A percentile compares a stretch with the other conserved stretches of the same genome.
phyloP scores from a whole-genome alignment of 495 filamentous ascomycete species.

The Acidiella bohemica region DNA sequence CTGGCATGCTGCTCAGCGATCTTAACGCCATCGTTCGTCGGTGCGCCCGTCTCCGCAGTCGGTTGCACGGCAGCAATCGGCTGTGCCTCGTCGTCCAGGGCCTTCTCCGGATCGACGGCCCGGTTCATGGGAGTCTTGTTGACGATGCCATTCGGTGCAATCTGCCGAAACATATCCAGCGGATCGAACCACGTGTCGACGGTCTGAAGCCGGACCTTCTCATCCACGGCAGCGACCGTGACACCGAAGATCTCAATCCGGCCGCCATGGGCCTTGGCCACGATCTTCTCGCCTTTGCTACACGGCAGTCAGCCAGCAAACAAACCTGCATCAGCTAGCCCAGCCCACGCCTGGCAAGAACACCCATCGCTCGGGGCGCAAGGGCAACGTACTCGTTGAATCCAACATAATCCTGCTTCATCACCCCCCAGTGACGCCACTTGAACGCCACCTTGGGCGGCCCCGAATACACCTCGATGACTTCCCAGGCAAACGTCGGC shows the following conservation, averaged over 20 bases:
- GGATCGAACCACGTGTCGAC: constrained; percentile 54
- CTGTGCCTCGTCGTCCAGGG: constrained; percentile 4
- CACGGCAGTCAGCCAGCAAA: constrained; percentile 8
- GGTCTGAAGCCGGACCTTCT: constrained; percentile 40
- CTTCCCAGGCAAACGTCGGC: constrained; percentile 58
- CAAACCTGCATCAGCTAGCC: too few species aligned
- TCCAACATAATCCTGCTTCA: constrained; percentile 51
- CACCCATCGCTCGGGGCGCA: too few species aligned
- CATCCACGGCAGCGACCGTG: constrained; percentile 45
- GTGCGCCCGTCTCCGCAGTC: not conserved
- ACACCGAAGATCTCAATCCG: constrained; percentile 42
- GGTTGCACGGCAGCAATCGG: not conserved
- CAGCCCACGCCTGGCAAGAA: too few species aligned
- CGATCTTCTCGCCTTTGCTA: constrained; percentile 47
- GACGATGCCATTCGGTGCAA: constrained; percentile 35
- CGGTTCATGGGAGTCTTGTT: constrained; percentile 26
- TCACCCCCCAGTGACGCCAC: constrained; percentile 53
- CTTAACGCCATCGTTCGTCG: constrained; percentile 11
- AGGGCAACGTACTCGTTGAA: constrained; percentile 40
- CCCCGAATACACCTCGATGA: constrained; percentile 49
- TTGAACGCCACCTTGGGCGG: constrained; percentile 46
- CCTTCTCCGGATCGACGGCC: constrained; percentile 11
- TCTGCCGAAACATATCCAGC: constrained; percentile 53
- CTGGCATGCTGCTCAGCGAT: constrained; percentile 14
- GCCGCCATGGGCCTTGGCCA: constrained; percentile 39